These are phyloP conservation scores for Crithidia brevicula DNA, from an alignment of 208 protist genomes.

Conservation along the genomic window DNA sequence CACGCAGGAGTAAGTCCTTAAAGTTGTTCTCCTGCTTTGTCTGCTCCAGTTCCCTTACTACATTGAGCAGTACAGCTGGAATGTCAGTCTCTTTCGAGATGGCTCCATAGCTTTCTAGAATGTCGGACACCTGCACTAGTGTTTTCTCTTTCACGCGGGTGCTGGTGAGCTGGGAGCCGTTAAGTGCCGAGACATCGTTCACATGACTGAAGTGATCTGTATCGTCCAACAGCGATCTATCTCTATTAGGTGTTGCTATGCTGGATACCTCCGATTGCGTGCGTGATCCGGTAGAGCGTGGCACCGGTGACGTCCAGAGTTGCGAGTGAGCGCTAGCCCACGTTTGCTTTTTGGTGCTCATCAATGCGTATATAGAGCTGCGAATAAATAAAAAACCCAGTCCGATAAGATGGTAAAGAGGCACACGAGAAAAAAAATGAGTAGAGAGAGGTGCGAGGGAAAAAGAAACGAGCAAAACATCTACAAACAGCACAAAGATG, in stretches of 20 bases:
- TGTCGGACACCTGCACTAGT: slow-evolving; percentile 53
- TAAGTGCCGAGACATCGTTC: background rate
- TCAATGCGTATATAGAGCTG: no score
- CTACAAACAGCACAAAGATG: background rate
- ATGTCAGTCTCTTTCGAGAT: slow-evolving; percentile 36
- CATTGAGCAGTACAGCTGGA: slow-evolving; percentile 42
- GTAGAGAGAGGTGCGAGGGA: background rate
- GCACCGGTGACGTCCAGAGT: slow-evolving; percentile 27
- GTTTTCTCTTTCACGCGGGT: slow-evolving; percentile 17
- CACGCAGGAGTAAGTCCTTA: slow-evolving; percentile 49
- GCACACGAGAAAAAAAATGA: background rate
- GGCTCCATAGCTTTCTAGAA: slow-evolving; percentile 55
- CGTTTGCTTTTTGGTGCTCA: slow-evolving; percentile 33
- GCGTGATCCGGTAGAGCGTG: slow-evolving; percentile 19
- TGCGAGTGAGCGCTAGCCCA: slow-evolving; percentile 40
- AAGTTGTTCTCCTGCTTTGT: slow-evolving; percentile 45
- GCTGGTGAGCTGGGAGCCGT: background rate
- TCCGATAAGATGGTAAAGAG: no score
- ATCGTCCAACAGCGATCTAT: slow-evolving; percentile 39
- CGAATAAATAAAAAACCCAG: background rate
- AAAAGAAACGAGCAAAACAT: background rate
- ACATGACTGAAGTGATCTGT: background rate
- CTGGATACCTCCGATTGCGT: slow-evolving; percentile 37
- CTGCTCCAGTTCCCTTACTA: slow-evolving; percentile 62
- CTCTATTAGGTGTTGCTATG: slow-evolving; percentile 31